Conservation (phyloP, 331 rosid species). For the Ulmus americana region DNA sequence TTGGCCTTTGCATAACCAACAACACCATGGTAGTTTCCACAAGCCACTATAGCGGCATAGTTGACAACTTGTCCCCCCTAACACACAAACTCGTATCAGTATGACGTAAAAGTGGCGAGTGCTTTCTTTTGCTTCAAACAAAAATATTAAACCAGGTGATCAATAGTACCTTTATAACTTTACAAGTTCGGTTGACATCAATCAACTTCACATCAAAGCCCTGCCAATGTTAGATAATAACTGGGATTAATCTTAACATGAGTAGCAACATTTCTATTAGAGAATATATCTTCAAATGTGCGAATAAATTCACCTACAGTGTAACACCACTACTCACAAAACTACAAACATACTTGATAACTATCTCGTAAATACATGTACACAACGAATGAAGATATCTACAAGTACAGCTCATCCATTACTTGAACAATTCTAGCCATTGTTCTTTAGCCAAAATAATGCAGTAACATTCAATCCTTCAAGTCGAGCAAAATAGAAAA, state of each 20-base stretch:
- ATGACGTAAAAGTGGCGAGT: conserved; percentile 12
- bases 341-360: not conserved
- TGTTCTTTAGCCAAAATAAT: not conserved
- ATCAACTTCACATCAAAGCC: conserved; percentile 83
- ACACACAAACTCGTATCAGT: conserved; percentile 14
- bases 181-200: conserved; percentile 85
- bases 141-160: not conserved
- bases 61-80: conserved; percentile 91
- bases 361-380: not conserved
- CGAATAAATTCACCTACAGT: not conserved
- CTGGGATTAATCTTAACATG: conserved; percentile 4
- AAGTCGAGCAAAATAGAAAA: not conserved
- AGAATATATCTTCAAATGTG: not conserved
- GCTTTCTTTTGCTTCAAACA: not conserved
- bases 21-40: conserved; percentile 91
- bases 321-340: not conserved
- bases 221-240: conserved; percentile 44
- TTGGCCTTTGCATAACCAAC: conserved; percentile 88
- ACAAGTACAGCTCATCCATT: no score
- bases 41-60: conserved; percentile 77
- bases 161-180: conserved; percentile 74
- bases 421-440: not conserved
- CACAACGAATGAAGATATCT: not conserved
- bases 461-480: not conserved
- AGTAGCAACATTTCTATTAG: not conserved